Conservation (phyloP, 192 early-diverging fungal species). For the Glomus cerebriforme region DNA sequence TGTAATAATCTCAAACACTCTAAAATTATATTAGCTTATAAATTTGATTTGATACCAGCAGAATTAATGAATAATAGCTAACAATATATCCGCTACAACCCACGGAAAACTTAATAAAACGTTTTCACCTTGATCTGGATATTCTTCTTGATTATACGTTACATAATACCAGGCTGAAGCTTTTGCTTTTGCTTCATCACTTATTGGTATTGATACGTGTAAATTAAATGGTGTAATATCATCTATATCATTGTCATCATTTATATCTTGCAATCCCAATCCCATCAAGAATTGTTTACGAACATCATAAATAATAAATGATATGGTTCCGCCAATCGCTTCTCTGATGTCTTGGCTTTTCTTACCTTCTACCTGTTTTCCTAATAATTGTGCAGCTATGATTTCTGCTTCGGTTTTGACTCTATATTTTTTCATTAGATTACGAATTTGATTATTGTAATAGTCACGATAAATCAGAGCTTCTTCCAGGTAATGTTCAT, state of each 20-base stretch:
- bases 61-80: not conserved
- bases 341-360: constrained; percentile 20
- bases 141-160: not conserved
- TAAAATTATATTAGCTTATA: no score
- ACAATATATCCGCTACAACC: constrained; percentile 12
- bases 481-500: constrained; percentile 2
- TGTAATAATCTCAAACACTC: no score
- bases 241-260: not conserved
- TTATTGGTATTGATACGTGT: not conserved
- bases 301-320: not conserved
- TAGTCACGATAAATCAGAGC: not conserved
- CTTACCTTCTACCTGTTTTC: not conserved
- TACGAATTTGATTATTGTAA: not conserved
- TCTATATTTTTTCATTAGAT: constrained; percentile 11
- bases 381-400: not conserved
- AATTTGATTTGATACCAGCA: no score
- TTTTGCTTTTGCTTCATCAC: constrained; percentile 21
- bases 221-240: not conserved
- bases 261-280: not conserved
- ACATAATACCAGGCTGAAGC: constrained; percentile 27
- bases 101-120: constrained; percentile 27
- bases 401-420: constrained; percentile 27
- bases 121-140: not conserved
- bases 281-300: constrained; percentile 3
- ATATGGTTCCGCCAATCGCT: not conserved